Conservation (phyloP, 169 alveolate species). For the Cryptosporidium sp. region DNA sequence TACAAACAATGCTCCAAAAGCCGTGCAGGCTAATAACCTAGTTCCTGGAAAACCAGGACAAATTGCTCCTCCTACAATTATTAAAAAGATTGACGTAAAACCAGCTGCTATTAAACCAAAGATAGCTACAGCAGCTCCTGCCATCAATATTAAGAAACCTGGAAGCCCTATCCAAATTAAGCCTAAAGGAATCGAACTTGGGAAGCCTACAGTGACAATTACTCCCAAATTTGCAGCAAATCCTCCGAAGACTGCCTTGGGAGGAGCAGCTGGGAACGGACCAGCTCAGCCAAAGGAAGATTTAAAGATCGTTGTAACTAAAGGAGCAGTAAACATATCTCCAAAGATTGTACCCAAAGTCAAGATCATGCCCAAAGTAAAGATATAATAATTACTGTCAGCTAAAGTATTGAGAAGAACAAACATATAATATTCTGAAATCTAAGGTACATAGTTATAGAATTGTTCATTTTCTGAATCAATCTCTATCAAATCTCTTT, state of each 20-base stretch:
- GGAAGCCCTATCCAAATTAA: constrained; percentile 34
- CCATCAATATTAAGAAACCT: constrained; percentile 37
- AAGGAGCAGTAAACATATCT: constrained; percentile 46
- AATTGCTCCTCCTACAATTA: constrained; percentile 9
- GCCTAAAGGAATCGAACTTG: constrained; percentile 35
- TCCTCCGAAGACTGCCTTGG: constrained; percentile 13
- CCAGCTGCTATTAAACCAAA: constrained; percentile 29
- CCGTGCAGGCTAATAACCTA: background rate
- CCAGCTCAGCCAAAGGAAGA: constrained; percentile 23
- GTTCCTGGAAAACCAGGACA: constrained; percentile 4
- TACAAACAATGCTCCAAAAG: constrained; percentile 12
- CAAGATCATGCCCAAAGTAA: constrained; percentile 42
- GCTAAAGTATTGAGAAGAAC: background rate
- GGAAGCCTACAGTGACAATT: constrained; percentile 28
- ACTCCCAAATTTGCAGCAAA: constrained; percentile 43
- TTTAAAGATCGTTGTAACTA: constrained; percentile 18
- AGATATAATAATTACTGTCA: background rate
- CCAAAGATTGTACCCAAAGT: constrained; percentile 64
- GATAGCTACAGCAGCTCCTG: constrained; percentile 1
- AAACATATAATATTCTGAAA: background rate
- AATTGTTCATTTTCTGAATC: constrained; percentile 42
- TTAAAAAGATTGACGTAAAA: constrained; percentile 52
- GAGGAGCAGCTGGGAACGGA: background rate
- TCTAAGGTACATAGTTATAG: constrained; percentile 49
- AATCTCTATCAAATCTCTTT: constrained; percentile 40